Conservation (phyloP, 129 eudicot species). For the Silybum marianum region DNA sequence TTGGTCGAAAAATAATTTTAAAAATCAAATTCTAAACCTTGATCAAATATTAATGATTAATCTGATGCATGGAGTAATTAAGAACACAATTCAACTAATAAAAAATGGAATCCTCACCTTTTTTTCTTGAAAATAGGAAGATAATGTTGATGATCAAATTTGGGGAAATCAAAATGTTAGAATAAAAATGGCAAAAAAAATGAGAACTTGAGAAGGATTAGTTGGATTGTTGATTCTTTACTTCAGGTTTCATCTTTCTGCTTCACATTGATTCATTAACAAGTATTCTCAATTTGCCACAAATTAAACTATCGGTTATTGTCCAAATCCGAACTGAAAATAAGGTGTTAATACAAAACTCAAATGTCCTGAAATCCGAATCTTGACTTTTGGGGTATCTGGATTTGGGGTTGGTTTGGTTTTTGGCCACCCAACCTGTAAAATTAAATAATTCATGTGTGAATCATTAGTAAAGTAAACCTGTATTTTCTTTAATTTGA, state of each 20-base stretch:
- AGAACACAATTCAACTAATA: neutral
- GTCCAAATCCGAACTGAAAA: neutral
- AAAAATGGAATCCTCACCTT: neutral
- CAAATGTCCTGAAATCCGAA: neutral
- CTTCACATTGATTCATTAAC: conserved; percentile 19
- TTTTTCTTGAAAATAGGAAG: neutral
- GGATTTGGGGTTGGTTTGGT: too few relatives aligned
- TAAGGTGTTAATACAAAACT: too few relatives aligned
- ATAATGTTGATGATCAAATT: conserved; percentile 5
- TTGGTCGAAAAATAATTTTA: neutral
- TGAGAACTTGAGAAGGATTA: conserved; percentile 19
- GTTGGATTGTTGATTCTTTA: conserved; percentile 35
- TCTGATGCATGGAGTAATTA: neutral
- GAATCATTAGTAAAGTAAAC: too few relatives aligned
- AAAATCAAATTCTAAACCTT: too few relatives aligned
- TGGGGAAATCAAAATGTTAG: neutral
- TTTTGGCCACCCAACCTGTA: too few relatives aligned
- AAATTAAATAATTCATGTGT: too few relatives aligned
- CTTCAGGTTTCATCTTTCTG: conserved; percentile 17
- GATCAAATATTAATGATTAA: neutral
- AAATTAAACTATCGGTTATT: neutral
- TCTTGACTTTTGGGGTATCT: neutral
- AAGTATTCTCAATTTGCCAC: conserved; percentile 14
- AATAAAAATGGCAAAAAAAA: neutral
- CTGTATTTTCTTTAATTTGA: too few relatives aligned